These are phyloP conservation scores for Liriodendron chinense DNA, from an alignment of 164 flowering plant genomes.

Conservation along the genomic window DNA sequence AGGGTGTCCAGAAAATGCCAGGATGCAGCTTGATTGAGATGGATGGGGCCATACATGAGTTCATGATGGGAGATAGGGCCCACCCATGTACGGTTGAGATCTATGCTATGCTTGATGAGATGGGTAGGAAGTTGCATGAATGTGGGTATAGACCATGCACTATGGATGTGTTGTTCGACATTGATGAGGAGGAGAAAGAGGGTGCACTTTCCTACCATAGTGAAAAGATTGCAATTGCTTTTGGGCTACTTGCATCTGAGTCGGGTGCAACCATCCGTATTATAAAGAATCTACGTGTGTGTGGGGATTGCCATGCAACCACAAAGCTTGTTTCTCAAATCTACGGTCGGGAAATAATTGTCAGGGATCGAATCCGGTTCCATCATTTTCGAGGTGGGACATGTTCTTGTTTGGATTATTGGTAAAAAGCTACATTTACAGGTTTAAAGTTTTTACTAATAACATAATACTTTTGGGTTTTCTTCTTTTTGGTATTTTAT, in stretches of 20 bases:
- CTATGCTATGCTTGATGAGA: constrained; percentile 15
- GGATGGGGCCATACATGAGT: constrained; percentile 29
- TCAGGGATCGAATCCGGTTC: constrained; percentile 15
- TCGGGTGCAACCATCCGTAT: constrained; percentile 3
- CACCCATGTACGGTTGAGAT: constrained; percentile 27
- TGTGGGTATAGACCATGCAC: background rate
- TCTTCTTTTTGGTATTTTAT: too few species aligned
- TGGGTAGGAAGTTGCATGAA: background rate
- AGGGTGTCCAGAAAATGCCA: constrained; percentile 34
- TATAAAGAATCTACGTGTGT: constrained; percentile 12
- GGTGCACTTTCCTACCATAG: constrained; percentile 5
- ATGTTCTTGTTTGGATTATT: constrained; percentile 13
- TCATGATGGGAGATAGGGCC: constrained; percentile 32
- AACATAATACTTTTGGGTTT: too few species aligned
- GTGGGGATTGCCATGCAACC: constrained; percentile 5
- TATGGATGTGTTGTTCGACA: constrained; percentile 8
- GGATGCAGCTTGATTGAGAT: constrained; percentile 46
- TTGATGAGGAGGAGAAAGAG: constrained; percentile 16
- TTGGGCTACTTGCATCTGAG: background rate
- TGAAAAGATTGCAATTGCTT: constrained; percentile 15
- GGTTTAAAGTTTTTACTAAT: background rate
- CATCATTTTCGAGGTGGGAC: constrained; percentile 10
- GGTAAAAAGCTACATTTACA: background rate
- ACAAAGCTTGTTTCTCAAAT: constrained; percentile 14
- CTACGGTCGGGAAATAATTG: background rate